phyloP scores from a whole-genome alignment of 148 eudicot genomes.

The Polygonum aviculare region DNA sequence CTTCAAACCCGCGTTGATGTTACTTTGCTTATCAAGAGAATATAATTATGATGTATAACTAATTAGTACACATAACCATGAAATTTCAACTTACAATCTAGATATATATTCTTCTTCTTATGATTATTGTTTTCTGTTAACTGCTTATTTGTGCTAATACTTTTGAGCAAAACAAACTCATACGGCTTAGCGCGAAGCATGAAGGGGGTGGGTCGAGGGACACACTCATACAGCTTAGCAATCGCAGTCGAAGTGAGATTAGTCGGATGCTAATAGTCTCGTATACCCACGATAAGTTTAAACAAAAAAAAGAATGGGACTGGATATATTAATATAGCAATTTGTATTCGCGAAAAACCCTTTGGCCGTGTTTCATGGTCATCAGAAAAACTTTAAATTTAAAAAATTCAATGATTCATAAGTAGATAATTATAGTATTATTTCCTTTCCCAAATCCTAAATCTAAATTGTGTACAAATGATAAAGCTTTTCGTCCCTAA shows the following conservation, averaged over 20 bases:
- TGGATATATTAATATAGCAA: not conserved
- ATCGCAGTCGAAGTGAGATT: no score
- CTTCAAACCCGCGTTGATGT: conserved; percentile 3
- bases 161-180: not conserved
- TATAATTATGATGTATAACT: not conserved
- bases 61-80: not conserved
- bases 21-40: not conserved
- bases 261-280: no score
- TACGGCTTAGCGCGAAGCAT: no score
- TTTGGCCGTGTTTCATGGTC: not conserved
- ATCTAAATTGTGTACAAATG: not conserved
- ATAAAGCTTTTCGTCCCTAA: not conserved
- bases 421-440: no score
- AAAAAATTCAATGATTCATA: no score
- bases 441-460: not conserved
- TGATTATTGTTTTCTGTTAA: not conserved
- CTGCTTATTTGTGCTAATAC: not conserved
- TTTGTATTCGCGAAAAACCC: not conserved
- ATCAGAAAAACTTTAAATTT: not conserved
- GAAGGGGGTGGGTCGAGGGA: no score
- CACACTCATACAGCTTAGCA: no score
- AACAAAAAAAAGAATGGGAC: not conserved
- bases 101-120: not conserved
- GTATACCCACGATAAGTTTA: no score
- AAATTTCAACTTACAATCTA: not conserved